These are phyloP conservation scores for Fusarium praegraminearum DNA, from an alignment of 2,329 filamentous ascomycete species.

Conservation along the genomic window DNA sequence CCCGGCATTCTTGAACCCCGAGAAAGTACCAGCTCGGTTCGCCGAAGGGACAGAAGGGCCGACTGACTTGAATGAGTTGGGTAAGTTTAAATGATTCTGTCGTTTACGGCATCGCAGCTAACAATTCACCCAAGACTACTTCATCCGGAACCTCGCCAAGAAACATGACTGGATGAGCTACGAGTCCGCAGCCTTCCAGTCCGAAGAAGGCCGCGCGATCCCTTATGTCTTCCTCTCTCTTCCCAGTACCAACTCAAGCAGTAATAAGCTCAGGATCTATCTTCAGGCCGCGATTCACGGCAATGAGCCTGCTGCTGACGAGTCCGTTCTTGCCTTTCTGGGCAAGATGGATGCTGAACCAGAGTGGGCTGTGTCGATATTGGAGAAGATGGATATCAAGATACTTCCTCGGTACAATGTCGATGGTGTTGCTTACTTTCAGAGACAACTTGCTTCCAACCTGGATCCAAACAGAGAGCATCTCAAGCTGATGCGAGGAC, in stretches of 20 bases:
- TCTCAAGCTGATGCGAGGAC: slow-evolving; percentile 3
- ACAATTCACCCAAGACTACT: background rate
- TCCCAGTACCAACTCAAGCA: background rate
- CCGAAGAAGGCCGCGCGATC: slow-evolving; percentile 21
- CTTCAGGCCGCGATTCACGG: slow-evolving; percentile 26
- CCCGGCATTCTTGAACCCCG: slow-evolving; percentile 1
- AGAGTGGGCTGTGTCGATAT: background rate
- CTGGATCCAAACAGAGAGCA: slow-evolving; percentile 26
- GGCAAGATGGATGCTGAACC: slow-evolving; percentile 28
- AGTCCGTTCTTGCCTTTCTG: slow-evolving; percentile 3
- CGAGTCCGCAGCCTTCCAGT: background rate
- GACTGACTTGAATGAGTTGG: slow-evolving; percentile 8
- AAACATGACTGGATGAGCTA: slow-evolving; percentile 26
- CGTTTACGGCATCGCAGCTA: rapidly evolving
- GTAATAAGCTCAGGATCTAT: slow-evolving; percentile 1
- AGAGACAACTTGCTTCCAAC: slow-evolving; percentile 13
- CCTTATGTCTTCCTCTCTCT: slow-evolving; percentile 14
- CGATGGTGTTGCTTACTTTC: slow-evolving; percentile 26
- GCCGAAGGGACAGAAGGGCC: slow-evolving; percentile 10
- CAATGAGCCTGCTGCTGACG: slow-evolving; percentile 23
- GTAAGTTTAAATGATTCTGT: rapidly evolving
- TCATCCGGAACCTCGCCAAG: slow-evolving; percentile 1
- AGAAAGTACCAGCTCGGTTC: background rate
- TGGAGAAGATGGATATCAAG: slow-evolving; percentile 31
- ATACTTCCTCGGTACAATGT: slow-evolving; percentile 23